Conservation (phyloP, 106 monocot species). For the Apostasia shenzhenica region DNA sequence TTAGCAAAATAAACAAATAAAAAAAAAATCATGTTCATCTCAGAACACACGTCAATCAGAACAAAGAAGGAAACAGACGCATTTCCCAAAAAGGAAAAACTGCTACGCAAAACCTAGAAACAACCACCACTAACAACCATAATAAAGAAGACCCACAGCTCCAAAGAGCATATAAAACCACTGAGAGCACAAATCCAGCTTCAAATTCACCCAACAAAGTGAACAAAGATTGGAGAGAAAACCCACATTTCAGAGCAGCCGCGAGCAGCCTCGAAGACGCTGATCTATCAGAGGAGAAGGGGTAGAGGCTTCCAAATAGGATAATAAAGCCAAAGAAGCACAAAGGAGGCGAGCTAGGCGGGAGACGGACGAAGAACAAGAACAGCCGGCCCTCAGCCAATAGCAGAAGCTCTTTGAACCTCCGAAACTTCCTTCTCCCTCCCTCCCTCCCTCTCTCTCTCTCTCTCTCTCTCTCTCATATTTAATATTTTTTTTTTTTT, state of each 20-base stretch:
- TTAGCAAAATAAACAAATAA: background rate
- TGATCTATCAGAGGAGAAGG: background rate
- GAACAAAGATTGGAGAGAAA: background rate
- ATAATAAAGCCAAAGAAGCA: background rate
- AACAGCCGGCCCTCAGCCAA: background rate
- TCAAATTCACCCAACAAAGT: background rate
- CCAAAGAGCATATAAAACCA: background rate
- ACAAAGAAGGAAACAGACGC: background rate
- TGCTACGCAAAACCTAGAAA: background rate
- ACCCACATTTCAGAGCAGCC: conserved; percentile 11
- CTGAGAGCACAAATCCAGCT: background rate
- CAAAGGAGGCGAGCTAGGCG: background rate
- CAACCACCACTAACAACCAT: no score
- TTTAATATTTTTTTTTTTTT: no score
- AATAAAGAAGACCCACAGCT: background rate
- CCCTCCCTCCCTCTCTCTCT: no score
- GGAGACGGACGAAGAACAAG: background rate
- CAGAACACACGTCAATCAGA: background rate
- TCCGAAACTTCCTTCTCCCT: no score
- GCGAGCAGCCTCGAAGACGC: background rate
- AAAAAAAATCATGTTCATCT: background rate
- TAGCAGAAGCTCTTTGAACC: background rate
- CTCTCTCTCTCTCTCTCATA: no score
- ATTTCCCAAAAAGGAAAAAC: background rate
- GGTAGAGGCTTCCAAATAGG: background rate